phyloP scores from a whole-genome alignment of 169 alveolate genomes.

The Plasmodium sp. region DNA sequence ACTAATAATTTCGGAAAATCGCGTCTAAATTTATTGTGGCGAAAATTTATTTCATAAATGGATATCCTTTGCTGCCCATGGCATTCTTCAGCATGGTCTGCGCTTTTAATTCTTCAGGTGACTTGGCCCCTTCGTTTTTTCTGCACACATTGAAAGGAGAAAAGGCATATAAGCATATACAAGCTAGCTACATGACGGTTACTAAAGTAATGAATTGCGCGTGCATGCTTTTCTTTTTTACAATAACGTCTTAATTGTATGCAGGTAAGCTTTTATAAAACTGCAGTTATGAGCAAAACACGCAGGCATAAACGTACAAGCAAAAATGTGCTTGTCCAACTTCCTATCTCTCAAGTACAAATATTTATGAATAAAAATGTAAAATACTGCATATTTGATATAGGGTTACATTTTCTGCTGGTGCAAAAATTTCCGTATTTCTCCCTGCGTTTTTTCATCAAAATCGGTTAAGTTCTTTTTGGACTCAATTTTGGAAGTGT shows the following conservation, averaged over 20 bases:
- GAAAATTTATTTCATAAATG: slow-evolving; percentile 5
- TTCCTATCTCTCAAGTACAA: background rate
- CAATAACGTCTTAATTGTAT: background rate
- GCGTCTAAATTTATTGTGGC: background rate
- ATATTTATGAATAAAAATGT: slow-evolving; percentile 2
- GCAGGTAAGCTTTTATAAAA: background rate
- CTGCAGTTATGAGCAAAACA: background rate
- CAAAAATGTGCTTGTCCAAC: background rate
- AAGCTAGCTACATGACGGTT: background rate
- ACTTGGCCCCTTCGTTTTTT: slow-evolving; percentile 23
- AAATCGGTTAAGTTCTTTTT: slow-evolving; percentile 83
- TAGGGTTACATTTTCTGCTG: slow-evolving; percentile 74
- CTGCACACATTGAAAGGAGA: slow-evolving; percentile 2
- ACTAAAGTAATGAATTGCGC: background rate
- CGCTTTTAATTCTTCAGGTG: slow-evolving; percentile 47
- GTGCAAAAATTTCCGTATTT: slow-evolving; percentile 79
- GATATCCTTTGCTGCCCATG: slow-evolving; percentile 14
- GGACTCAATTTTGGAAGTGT: slow-evolving; percentile 84
- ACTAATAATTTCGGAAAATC: background rate
- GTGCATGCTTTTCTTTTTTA: background rate
- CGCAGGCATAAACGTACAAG: background rate
- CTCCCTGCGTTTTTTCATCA: slow-evolving; percentile 80
- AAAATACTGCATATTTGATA: background rate
- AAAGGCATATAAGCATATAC: background rate
- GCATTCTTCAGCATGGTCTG: slow-evolving; percentile 18